phyloP scores from a whole-genome alignment of 192 early-diverging fungal genomes.

The Allomyces javanicus region DNA sequence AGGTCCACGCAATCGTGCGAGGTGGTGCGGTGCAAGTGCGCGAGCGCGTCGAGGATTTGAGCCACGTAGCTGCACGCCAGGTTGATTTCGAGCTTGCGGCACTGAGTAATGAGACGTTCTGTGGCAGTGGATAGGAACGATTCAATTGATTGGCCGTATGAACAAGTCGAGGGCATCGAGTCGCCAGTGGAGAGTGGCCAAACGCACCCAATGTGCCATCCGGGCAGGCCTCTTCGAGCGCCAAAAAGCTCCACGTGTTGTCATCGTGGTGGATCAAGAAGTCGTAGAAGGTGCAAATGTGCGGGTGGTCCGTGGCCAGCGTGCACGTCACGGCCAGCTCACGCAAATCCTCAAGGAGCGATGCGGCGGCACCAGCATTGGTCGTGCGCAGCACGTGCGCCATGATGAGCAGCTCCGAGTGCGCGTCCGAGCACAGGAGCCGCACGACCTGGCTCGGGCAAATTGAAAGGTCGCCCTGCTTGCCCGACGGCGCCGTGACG shows the following conservation, averaged over 20 bases:
- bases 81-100: not conserved
- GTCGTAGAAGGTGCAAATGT: not conserved
- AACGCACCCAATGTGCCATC: not conserved
- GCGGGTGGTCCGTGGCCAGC: not conserved
- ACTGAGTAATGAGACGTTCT: not conserved
- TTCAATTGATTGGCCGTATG: no score
- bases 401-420: not conserved
- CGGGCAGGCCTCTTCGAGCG: not conserved
- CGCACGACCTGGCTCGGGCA: not conserved
- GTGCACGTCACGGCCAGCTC: not conserved
- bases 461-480: no score
- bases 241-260: not conserved
- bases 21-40: not conserved
- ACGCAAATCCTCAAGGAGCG: not conserved
- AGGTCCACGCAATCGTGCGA: not conserved
- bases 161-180: no score
- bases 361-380: not conserved
- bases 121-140: no score
- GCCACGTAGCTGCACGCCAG: not conserved
- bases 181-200: not conserved
- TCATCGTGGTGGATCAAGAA: not conserved
- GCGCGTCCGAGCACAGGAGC: not conserved
- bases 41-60: not conserved
- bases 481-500: no score
- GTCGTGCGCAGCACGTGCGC: not conserved